phyloP scores from a whole-genome alignment of 2,329 filamentous ascomycete species.

The Cadophora luteo-olivacea region DNA sequence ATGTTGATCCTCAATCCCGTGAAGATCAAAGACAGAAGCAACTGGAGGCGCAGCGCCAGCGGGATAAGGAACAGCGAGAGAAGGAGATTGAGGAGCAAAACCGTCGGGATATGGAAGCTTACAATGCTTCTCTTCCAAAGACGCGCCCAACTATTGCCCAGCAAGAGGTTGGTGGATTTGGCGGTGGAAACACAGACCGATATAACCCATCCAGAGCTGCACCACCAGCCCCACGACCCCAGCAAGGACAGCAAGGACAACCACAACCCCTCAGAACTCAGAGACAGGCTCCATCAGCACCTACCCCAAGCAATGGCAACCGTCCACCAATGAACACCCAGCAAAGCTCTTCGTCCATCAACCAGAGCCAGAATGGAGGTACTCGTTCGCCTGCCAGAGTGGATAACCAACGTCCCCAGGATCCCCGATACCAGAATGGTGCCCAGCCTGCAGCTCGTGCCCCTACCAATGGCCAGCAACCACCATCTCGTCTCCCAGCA shows the following conservation, averaged over 20 bases:
- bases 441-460: slow-evolving; percentile 48
- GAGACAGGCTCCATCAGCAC: slow-evolving; percentile 81
- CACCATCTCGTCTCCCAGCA: slow-evolving; percentile 60
- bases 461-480: slow-evolving; percentile 54
- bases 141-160: slow-evolving; percentile 81
- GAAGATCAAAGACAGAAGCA: slow-evolving; percentile 68
- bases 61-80: slow-evolving; percentile 50
- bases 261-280: slow-evolving; percentile 69
- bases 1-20: slow-evolving; percentile 54
- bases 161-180: slow-evolving; percentile 80
- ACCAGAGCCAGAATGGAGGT: slow-evolving; percentile 44
- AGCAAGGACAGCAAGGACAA: slow-evolving; percentile 62
- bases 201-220: slow-evolving; percentile 88
- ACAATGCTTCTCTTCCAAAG: slow-evolving; percentile 89
- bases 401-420: slow-evolving; percentile 49
- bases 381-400: slow-evolving; percentile 48
- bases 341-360: slow-evolving; percentile 54
- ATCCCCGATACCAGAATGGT: slow-evolving; percentile 49
- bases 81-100: slow-evolving; percentile 64
- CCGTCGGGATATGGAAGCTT: slow-evolving; percentile 81
- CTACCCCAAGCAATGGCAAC: slow-evolving; percentile 50
- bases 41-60: slow-evolving; percentile 61
- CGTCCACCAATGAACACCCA: slow-evolving; percentile 59
- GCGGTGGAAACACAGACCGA: slow-evolving; percentile 59
- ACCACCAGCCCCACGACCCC: slow-evolving; percentile 74